A percentile compares a stretch with the other conserved stretches of the same genome.
Conservation (phyloP, 345 rosid species). For the Abelmoschus esculentus region DNA sequence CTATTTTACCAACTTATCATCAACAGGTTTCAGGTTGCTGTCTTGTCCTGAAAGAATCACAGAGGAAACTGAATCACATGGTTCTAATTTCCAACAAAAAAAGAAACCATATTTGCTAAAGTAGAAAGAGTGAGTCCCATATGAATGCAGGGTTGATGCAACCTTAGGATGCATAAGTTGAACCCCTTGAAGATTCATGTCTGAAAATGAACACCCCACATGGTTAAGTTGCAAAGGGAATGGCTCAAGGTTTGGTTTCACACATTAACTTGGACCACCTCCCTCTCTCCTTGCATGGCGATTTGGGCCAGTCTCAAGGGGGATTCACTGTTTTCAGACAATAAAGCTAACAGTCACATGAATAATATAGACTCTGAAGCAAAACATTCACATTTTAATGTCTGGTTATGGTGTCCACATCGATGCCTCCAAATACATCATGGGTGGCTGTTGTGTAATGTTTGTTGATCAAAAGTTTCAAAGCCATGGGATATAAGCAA, state of each 20-base stretch:
- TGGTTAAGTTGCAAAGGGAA: conserved; percentile 5
- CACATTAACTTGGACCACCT: conserved; percentile 14
- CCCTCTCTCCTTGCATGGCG: background rate
- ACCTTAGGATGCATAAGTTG: conserved; percentile 12
- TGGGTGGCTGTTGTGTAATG: conserved; percentile 3
- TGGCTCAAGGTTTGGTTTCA: conserved; percentile 1
- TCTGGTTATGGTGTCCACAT: conserved; percentile 9
- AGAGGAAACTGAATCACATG: background rate
- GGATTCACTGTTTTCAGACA: conserved; percentile 9
- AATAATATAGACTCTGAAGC: conserved; percentile 4
- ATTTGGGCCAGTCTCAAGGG: background rate
- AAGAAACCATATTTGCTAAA: background rate
- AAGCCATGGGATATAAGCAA: background rate
- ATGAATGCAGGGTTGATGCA: background rate
- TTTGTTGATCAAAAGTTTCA: background rate
- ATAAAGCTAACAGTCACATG: conserved; percentile 12
- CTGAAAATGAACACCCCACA: conserved; percentile 12
- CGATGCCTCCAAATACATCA: conserved; percentile 14
- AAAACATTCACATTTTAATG: conserved; percentile 9
- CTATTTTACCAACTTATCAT: background rate
- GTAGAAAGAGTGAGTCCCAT: background rate
- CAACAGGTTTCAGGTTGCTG: background rate
- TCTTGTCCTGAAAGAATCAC: background rate
- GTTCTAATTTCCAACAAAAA: background rate
- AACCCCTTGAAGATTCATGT: conserved; percentile 10